Conservation (phyloP, 1,139 yeast species). For the Candida mesenterica region DNA sequence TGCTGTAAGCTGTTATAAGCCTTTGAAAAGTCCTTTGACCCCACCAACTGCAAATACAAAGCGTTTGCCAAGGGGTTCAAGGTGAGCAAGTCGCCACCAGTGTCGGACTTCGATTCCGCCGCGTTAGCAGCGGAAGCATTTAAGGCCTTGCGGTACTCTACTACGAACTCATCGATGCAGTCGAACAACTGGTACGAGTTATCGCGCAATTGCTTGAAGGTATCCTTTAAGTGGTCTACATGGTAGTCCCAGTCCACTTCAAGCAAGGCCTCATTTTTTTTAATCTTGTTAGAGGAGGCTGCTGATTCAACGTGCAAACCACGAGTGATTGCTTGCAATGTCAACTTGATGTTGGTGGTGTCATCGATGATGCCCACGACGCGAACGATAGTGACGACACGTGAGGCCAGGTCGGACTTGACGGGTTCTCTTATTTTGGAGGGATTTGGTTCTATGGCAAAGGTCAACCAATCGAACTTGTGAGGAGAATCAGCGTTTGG, state of each 20-base stretch:
- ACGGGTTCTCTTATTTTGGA: conserved; percentile 31
- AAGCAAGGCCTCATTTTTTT: conserved; percentile 30
- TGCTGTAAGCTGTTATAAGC: conserved; percentile 41
- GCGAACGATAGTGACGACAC: conserved; percentile 46
- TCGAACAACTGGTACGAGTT: conserved; percentile 32
- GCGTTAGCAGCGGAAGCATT: conserved; percentile 10
- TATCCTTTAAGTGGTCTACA: conserved; percentile 18
- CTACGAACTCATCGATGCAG: conserved; percentile 42
- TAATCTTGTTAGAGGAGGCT: conserved; percentile 9
- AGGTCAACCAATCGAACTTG: conserved; percentile 39
- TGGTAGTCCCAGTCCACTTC: conserved; percentile 28
- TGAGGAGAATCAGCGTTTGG: conserved; percentile 12
- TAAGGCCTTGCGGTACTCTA: conserved; percentile 37
- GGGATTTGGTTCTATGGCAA: conserved; percentile 44
- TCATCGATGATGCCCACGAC: conserved; percentile 51
- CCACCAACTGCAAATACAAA: conserved; percentile 52
- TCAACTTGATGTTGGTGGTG: conserved; percentile 42
- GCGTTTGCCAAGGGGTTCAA: conserved; percentile 64
- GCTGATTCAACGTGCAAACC: conserved; percentile 26
- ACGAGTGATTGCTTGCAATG: conserved; percentile 56
- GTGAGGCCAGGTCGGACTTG: conserved; percentile 10
- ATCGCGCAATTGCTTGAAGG: conserved; percentile 25
- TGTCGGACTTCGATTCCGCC: background rate
- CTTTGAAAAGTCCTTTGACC: conserved; percentile 44
- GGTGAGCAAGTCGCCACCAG: conserved; percentile 37